phyloP scores from a whole-genome alignment of 2,329 filamentous ascomycete genomes.

The Diplodia mutila region DNA sequence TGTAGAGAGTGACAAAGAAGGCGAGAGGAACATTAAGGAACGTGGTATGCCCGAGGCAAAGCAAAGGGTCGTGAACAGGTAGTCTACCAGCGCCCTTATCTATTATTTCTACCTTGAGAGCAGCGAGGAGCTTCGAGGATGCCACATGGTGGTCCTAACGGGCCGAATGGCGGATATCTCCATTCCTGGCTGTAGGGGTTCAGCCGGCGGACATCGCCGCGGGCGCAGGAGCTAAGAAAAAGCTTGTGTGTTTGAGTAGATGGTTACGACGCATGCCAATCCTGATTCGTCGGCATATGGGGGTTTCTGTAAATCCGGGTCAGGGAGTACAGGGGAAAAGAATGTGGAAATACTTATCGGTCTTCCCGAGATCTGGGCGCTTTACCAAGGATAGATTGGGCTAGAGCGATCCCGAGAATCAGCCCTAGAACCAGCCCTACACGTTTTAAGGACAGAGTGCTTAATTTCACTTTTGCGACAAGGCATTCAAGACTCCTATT shows the following conservation, averaged over 20 bases:
- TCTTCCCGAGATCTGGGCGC: neutral
- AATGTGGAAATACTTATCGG: neutral
- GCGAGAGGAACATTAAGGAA: neutral
- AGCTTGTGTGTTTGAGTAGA: neutral
- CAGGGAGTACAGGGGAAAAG: neutral
- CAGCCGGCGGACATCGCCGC: neutral
- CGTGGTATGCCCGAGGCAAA: neutral
- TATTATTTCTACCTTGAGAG: neutral
- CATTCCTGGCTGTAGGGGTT: neutral
- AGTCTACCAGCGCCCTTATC: neutral
- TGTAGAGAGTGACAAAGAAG: neutral
- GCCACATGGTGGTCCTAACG: neutral
- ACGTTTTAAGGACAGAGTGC: too few species aligned
- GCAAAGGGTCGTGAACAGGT: neutral
- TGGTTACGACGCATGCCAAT: neutral
- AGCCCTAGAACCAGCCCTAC: too few species aligned
- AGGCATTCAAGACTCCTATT: too few species aligned
- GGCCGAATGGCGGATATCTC: neutral
- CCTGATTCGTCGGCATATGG: neutral
- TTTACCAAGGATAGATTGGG: too few species aligned
- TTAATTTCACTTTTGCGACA: too few species aligned
- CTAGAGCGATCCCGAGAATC: too few species aligned
- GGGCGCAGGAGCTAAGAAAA: neutral
- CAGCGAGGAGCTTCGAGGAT: neutral
- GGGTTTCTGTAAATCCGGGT: neutral